These are phyloP conservation scores for Caryopteris hybrid DNA, from an alignment of 305 asterid genomes.

Conservation along the genomic window DNA sequence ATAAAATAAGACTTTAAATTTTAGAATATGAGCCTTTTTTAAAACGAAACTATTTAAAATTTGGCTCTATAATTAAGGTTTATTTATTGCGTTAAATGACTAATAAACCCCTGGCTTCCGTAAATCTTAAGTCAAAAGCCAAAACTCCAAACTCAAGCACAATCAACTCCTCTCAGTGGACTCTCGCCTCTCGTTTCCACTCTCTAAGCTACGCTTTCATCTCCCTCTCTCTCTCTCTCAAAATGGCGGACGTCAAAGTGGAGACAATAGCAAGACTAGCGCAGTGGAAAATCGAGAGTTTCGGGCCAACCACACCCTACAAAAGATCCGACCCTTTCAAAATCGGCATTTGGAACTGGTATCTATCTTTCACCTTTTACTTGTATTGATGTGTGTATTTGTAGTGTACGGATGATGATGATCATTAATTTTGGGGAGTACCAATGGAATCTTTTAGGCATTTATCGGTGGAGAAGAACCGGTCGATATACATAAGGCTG, in stretches of 20 bases:
- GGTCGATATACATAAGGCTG: constrained; percentile 71
- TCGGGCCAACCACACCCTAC: constrained; percentile 68
- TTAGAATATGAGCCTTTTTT: too few species aligned
- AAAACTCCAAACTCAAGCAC: neutral
- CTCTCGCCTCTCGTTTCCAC: neutral
- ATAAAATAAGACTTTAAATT: too few species aligned
- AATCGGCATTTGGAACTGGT: constrained; percentile 97
- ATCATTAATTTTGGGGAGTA: neutral
- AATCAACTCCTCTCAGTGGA: neutral
- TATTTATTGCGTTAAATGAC: neutral
- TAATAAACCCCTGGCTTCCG: constrained; percentile 3
- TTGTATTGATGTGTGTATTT: neutral
- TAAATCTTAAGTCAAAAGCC: neutral
- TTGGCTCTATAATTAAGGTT: too few species aligned
- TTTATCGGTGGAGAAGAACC: constrained; percentile 79
- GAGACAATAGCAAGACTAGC: constrained; percentile 87
- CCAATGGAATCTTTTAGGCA: constrained; percentile 36
- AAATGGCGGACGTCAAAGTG: constrained; percentile 64
- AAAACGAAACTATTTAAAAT: too few species aligned
- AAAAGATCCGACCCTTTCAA: constrained; percentile 90
- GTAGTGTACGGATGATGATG: neutral
- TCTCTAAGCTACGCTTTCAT: neutral
- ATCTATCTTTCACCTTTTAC: neutral
- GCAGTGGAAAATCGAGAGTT: constrained; percentile 89
- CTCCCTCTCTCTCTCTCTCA: neutral